phyloP scores from a whole-genome alignment of 176 grass and related monocot genomes.

The Rhynchospora pubera region DNA sequence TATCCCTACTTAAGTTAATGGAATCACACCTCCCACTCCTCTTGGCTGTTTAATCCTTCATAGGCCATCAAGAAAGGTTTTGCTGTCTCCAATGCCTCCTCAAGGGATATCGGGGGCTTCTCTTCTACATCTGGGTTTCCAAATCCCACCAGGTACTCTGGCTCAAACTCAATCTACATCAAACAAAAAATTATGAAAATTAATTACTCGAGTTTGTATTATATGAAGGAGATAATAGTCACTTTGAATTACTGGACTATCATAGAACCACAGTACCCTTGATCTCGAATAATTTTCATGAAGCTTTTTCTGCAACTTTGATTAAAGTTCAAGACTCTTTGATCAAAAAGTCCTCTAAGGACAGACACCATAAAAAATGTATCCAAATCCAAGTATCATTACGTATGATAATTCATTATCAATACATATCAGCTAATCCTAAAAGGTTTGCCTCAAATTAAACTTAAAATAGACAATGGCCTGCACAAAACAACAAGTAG shows the following conservation, averaged over 20 bases:
- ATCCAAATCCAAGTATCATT: neutral
- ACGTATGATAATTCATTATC: neutral
- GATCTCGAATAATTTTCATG: too few relatives aligned
- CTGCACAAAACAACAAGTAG: neutral
- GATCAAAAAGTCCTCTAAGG: neutral
- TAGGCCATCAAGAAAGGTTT: slow-evolving; percentile 85
- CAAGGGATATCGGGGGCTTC: slow-evolving; percentile 76
- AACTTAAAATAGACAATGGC: neutral
- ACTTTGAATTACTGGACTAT: neutral
- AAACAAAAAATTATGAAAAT: slow-evolving; percentile 8
- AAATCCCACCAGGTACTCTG: slow-evolving; percentile 59
- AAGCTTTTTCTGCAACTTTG: too few relatives aligned
- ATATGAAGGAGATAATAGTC: neutral
- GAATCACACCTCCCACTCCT: slow-evolving; percentile 75
- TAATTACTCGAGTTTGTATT: neutral
- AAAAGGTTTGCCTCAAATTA: neutral
- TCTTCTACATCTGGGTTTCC: slow-evolving; percentile 71
- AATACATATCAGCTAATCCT: neutral
- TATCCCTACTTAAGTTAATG: neutral
- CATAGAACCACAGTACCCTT: too few relatives aligned
- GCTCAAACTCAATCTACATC: slow-evolving; percentile 77
- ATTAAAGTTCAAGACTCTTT: too few relatives aligned
- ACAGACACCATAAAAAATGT: neutral
- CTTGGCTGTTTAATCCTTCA: slow-evolving; percentile 68
- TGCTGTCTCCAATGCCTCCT: slow-evolving; percentile 55